Percentiles rank a stretch among this genome's conserved stretches.
These are phyloP conservation scores for Sphagnum contortum DNA, from an alignment of 225 moss, liverwort and hornwort genomes.

Conservation along the genomic window DNA sequence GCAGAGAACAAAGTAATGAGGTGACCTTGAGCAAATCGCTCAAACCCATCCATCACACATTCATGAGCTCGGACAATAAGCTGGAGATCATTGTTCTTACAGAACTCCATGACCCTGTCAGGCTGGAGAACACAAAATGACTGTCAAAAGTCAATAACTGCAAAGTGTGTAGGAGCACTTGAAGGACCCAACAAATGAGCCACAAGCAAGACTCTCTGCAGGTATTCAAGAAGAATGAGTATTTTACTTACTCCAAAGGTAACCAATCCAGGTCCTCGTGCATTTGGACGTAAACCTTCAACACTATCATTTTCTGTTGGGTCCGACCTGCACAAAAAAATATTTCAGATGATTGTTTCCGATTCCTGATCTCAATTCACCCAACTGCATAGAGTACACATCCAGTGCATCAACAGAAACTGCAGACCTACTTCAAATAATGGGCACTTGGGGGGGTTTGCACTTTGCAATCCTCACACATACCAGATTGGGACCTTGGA, in stretches of 20 bases:
- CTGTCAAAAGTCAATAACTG: not conserved
- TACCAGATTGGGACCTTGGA: too few species aligned
- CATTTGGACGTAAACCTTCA: conserved; percentile 91
- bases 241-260: conserved; percentile 67
- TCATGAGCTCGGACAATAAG: conserved; percentile 97
- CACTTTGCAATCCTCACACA: too few species aligned
- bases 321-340: conserved; percentile 61
- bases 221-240: too few species aligned
- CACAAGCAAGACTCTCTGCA: too few species aligned
- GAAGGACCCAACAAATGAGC: too few species aligned
- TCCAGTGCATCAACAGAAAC: too few species aligned
- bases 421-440: too few species aligned
- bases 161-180: too few species aligned
- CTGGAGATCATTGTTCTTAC: conserved; percentile 97
- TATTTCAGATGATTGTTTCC: not conserved
- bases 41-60: conserved; percentile 99
- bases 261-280: conserved; percentile 92
- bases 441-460: too few species aligned
- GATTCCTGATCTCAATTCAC: too few species aligned
- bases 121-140: conserved; percentile 39
- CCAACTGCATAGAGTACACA: too few species aligned
- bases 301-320: conserved; percentile 99
- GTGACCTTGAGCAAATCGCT: conserved; percentile 96
- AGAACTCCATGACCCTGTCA: conserved; percentile 94
- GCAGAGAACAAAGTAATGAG: conserved; percentile 93